Percentiles rank a stretch among this genome's conserved stretches.
These are phyloP conservation scores for Rhizophagus prolifer DNA, from an alignment of 192 early-diverging fungal species.

Conservation along the genomic window DNA sequence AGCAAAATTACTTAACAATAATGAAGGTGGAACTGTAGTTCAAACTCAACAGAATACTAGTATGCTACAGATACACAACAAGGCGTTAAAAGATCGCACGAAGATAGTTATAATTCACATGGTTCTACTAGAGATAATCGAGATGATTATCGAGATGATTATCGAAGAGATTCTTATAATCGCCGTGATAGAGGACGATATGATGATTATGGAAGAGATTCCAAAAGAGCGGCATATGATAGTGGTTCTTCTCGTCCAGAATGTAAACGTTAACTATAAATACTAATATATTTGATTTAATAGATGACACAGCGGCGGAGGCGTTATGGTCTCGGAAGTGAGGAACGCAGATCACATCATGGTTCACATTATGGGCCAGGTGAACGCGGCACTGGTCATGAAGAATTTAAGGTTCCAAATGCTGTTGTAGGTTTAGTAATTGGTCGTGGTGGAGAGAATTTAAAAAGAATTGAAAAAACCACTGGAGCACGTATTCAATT, in stretches of 20 bases:
- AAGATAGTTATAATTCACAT: slow-evolving; percentile 27
- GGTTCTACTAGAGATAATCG: slow-evolving; percentile 27
- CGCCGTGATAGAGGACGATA: slow-evolving; percentile 29
- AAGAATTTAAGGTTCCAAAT: slow-evolving; percentile 61
- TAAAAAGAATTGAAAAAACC: slow-evolving; percentile 72
- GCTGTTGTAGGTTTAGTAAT: slow-evolving; percentile 79
- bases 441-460: slow-evolving; percentile 74
- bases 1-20: slow-evolving; percentile 55
- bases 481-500: slow-evolving; percentile 76
- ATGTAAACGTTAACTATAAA: slow-evolving; percentile 5
- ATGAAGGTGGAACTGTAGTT: slow-evolving; percentile 9
- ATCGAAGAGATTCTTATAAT: slow-evolving; percentile 24
- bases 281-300: neutral
- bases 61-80: slow-evolving; percentile 15
- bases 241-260: slow-evolving; percentile 24
- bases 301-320: slow-evolving; percentile 20
- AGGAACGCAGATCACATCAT: slow-evolving; percentile 34
- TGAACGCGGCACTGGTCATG: slow-evolving; percentile 36
- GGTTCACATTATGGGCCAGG: slow-evolving; percentile 34
- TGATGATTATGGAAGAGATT: slow-evolving; percentile 29
- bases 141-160: slow-evolving; percentile 35
- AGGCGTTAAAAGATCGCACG: slow-evolving; percentile 22
- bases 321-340: slow-evolving; percentile 42
- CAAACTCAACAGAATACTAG: slow-evolving; percentile 31
- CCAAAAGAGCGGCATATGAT: slow-evolving; percentile 27